Percentiles rank a stretch among this genome's conserved stretches.
Evolutionary conservation across 148 eudicot species (phyloP).

Genomic region (Fagopyrum esculentum): DNA sequence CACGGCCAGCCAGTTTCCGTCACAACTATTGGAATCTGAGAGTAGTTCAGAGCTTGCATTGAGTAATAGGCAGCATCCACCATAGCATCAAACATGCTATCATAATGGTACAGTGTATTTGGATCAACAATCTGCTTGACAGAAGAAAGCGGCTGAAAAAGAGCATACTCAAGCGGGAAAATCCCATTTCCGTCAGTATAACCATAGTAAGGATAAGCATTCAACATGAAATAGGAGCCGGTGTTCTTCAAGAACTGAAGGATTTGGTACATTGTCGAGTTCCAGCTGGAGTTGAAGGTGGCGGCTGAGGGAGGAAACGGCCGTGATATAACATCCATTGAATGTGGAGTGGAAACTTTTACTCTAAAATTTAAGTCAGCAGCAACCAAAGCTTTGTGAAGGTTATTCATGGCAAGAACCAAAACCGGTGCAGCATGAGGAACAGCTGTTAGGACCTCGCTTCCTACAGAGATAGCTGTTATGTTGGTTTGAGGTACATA

Average conservation of each 20-base stretch:
- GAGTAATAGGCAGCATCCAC: conserved; percentile 90
- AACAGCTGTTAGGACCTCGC: conserved; percentile 60
- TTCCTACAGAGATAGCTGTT: conserved; percentile 74
- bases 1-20: conserved; percentile 97
- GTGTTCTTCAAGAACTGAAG: conserved; percentile 83
- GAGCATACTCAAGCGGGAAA: conserved; percentile 84
- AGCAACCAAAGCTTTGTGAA: conserved; percentile 82
- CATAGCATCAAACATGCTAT: conserved; percentile 94
- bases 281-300: conserved; percentile 67
- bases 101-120: conserved; percentile 69
- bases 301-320: conserved; percentile 95
- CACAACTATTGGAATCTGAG: conserved; percentile 70
- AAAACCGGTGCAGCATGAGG: conserved; percentile 72
- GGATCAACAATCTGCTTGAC: conserved; percentile 95
- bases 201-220: conserved; percentile 83
- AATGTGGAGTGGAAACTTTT: conserved; percentile 79
- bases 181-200: conserved; percentile 63
- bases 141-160: conserved; percentile 56
- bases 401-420: conserved; percentile 70
- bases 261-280: conserved; percentile 58
- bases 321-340: conserved; percentile 72
- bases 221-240: conserved; percentile 76
- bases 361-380: conserved; percentile 59
- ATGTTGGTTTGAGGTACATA: conserved; percentile 78
- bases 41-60: conserved; percentile 53